Evolutionary conservation across 306 rosid genomes (phyloP), one percentile per base, ranked within the genome.

Genomic region (Dryas octopetala): DNA sequence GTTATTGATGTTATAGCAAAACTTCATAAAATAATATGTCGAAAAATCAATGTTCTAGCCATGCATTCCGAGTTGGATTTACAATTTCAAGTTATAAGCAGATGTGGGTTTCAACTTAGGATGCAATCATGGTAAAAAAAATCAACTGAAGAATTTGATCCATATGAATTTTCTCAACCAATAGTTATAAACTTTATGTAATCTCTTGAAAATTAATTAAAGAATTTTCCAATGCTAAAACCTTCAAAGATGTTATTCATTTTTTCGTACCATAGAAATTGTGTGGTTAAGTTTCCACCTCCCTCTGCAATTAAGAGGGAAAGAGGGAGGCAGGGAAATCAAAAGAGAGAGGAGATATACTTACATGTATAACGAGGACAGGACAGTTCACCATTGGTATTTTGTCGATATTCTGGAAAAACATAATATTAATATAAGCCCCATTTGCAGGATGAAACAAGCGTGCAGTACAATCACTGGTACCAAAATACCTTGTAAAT

Each of bases 291-390:
- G 17, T 43, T 40, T 61, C 23, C 16, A 62, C 38, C 26, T 54
- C 51, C 9, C 19, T 71, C 40, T 11, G 19, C 48, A n/a, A 17
- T 14, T 8, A 16, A 68, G 28, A 50, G 9, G 62, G 51, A 38
- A 26, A 17, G 43, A 53, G 15, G 15, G 45, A 50, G 41, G 53
- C 23, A 66, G 54, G 54, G 62, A 61, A 45, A 13, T 7, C 46
- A 40, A 19, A 70, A 15, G 44, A 9, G 17, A 41, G 23, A 68
- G 59, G 49, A 64, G 63, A 49, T 43, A 71, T 58, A 85, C 98
- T 88, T 89, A 91, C 98, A 84, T 93, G 97, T 83, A 91, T 88
- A 81, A 93, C 89, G 79, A 91, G 86, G 70, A 91, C 96, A 62
- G 96, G 93, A 81, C 96, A 89, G 66, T 75, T 86, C 79, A 93